Conservation (phyloP, 1,284 basidiomycete genomes). For the Ustilago curta region DNA sequence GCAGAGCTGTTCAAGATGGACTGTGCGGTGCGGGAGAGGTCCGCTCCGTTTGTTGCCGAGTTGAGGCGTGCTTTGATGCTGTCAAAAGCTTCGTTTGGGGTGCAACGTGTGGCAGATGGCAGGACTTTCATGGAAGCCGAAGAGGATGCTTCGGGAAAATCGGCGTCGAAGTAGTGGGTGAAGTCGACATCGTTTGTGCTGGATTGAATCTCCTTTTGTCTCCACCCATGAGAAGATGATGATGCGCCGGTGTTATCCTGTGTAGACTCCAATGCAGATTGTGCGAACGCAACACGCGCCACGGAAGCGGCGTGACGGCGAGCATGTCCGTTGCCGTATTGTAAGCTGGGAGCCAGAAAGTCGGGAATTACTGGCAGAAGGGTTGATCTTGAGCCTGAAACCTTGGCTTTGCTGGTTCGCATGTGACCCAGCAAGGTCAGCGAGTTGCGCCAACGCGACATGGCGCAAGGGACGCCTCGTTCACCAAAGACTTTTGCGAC, state of each 20-base stretch:
- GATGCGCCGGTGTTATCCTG: neutral
- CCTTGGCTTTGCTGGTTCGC: neutral
- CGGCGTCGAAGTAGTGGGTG: conserved; percentile 13
- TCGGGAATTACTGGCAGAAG: conserved; percentile 5
- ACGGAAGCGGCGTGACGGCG: conserved; percentile 16
- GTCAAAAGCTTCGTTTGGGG: neutral
- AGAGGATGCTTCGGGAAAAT: neutral
- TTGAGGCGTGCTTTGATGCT: conserved; percentile 1
- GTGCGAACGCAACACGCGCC: neutral
- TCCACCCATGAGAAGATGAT: neutral
- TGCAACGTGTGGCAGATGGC: no score
- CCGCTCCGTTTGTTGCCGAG: neutral
- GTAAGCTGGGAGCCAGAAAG: conserved; percentile 27
- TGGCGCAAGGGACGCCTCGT: conserved; percentile 1
- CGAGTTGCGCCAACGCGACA: conserved; percentile 19
- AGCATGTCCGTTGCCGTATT: neutral
- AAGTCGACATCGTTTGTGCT: conserved; percentile 1
- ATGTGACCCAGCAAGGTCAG: conserved; percentile 11
- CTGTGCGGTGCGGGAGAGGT: conserved; percentile 1
- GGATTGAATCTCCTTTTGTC: neutral
- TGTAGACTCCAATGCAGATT: neutral
- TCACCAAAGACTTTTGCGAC: neutral
- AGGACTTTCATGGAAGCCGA: neutral
- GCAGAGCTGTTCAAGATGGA: conserved; percentile 6
- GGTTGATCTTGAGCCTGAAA: neutral